Base-by-base conservation (phyloP, 495 filamentous ascomycete genomes). In the Corynascus novoguineensis region DNA sequence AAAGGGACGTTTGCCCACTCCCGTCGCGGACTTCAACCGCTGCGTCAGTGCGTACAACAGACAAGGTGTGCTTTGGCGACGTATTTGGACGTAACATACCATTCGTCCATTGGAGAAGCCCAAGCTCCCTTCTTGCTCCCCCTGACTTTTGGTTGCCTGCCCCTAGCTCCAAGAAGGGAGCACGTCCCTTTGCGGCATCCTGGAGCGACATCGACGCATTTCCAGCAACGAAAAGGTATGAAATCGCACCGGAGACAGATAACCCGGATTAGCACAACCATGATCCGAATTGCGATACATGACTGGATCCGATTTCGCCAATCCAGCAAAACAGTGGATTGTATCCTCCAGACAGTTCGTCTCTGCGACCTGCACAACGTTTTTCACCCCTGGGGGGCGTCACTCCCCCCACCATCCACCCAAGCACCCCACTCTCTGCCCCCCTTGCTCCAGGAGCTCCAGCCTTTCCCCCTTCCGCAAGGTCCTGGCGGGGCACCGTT, bases 21-120 rank as follows among this genome's bases (percentile, higher is more conserved):
- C 9, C 31, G 60, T 53, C 50, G 44, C 53, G 41, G 53, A 46
- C 24, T 56, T 51, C 22, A 46, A 60, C 32, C n/a, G n/a, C n/a
- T 25, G 50, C 19, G 63, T 67, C 64, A 67, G 64, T 67, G 64
- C 64, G 57, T n/a, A n/a, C n/a, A n/a, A n/a, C 54, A 50, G 38
- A 45, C 42, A 35, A 42, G 45, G 61, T 24, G 24, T 42, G 45
- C 34, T 53, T 25, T 25, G 56, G 45, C 42, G 24, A 25, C 38
- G 11, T 49, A 35, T 24, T 46, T 51, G 51, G 61, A 59, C 28
- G 24, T 55, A 32, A 27, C 22, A 31, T n/a, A 40, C 40, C 21
- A 57, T 60, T 58, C 37, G 45, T 41, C 61, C 50, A 62, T 59
- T 47, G 37, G 29, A n/a, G n/a, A 34, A 54, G 51, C 27, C 32